Percentiles rank a stretch among this genome's conserved stretches.
These are phyloP conservation scores for Papiliotrema nemorosa DNA, from an alignment of 1,284 basidiomycete species.

Conservation along the genomic window DNA sequence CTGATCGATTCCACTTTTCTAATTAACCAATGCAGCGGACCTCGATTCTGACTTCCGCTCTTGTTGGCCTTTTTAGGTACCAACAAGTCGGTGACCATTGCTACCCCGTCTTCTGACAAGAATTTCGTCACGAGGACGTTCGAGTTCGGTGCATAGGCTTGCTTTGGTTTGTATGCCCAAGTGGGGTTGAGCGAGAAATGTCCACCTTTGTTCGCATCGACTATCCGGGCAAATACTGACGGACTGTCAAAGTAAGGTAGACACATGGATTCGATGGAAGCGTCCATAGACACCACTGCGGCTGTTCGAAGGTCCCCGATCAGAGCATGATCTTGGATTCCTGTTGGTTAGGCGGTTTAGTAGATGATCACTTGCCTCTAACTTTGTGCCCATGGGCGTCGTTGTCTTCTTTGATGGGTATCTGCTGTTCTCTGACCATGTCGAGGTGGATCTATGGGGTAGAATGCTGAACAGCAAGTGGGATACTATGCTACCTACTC, in stretches of 20 bases:
- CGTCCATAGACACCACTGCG: slow-evolving; percentile 49
- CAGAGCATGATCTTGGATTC: slow-evolving; percentile 50
- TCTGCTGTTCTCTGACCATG: slow-evolving; percentile 8
- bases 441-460: background rate
- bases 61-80: slow-evolving; percentile 42
- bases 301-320: slow-evolving; percentile 52
- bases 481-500: too few relatives aligned
- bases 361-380: slow-evolving; percentile 10
- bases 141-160: slow-evolving; percentile 80
- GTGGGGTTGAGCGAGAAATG: slow-evolving; percentile 79
- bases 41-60: slow-evolving; percentile 26
- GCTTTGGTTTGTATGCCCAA: slow-evolving; percentile 56
- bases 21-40: slow-evolving; percentile 73
- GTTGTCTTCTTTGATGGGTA: slow-evolving; percentile 9
- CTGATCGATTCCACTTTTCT: slow-evolving; percentile 81
- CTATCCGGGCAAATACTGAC: slow-evolving; percentile 67
- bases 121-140: slow-evolving; percentile 87
- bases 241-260: slow-evolving; percentile 91
- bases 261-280: slow-evolving; percentile 69
- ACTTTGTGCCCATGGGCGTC: slow-evolving; percentile 25
- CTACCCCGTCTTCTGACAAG: slow-evolving; percentile 74
- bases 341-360: too few relatives aligned
- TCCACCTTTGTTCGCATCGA: slow-evolving; percentile 64
- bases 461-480: background rate
- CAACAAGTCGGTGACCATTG: slow-evolving; percentile 62